Evolutionary conservation across 805 yeast species (phyloP), one percentile per base, ranked within the genome.

Genomic region (Teunomyces cretensis): DNA sequence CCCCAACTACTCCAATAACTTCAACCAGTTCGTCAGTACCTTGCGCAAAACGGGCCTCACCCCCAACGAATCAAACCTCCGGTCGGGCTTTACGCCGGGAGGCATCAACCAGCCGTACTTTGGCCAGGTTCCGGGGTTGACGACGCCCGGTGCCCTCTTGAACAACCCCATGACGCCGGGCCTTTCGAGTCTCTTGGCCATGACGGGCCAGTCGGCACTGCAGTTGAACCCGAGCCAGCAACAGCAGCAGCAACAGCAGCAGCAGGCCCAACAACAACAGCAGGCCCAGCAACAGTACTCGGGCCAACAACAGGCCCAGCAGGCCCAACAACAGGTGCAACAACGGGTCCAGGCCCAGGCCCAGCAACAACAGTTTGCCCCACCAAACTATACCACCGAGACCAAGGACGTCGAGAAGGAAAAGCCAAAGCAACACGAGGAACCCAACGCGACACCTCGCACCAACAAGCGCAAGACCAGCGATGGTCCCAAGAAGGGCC

Each of bases 51-150:
- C 87, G 0, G 92, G 89, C 0, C 68, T 88, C 38, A 84, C 90
- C 0, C 94, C 94, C 2, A 86, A 83, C 61, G 95, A 87, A 58
- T 79, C 88, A 4, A 76, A 81, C 41, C 53, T 88, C 41, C 73
- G 96, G 52, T 72, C 87, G 0, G 92, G 94, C 0, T 60, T 84
- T 22, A 83, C 91, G 0, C 91, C 91, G 0, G 87, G 83, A 1
- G 65, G 58, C 1, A 47, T 59, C 28, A 57, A 50, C 42, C 61
- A 51, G 11, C 60, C 74, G 30, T 60, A 73, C 45, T 61, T 66
- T 31, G 64, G 44, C 40, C 72, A 49, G 47, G 62, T 56, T 48
- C 77, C 58, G 30, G 76, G 67, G 41, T 61, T 61, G 50, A 62
- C 62, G 9, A 69, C 73, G 5, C 76, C 80, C 0, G 62, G 71